These are phyloP conservation scores for Hansenula sp. DNA, from an alignment of 1,139 yeast genomes.

Conservation along the genomic window DNA sequence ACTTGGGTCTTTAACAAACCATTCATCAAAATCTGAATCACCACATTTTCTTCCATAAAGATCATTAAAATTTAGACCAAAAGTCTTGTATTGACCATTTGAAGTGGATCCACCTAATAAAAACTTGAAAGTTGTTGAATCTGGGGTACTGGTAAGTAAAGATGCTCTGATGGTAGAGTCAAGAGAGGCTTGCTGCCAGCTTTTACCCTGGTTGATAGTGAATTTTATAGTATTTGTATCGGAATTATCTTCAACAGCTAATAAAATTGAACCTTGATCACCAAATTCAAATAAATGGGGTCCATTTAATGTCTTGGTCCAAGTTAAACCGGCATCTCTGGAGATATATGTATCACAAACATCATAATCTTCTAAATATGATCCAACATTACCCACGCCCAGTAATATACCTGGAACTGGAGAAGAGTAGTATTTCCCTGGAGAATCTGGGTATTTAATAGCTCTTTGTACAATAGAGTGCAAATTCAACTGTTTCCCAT, in stretches of 20 bases:
- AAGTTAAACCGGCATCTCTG: slow-evolving; percentile 71
- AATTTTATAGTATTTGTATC: slow-evolving; percentile 39
- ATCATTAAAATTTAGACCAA: slow-evolving; percentile 53
- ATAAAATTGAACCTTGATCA: slow-evolving; percentile 73
- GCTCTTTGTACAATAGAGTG: slow-evolving; percentile 19
- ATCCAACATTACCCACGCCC: slow-evolving; percentile 55
- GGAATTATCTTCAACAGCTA: slow-evolving; percentile 43
- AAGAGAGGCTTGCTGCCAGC: slow-evolving; percentile 54
- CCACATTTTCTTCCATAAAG: slow-evolving; percentile 54
- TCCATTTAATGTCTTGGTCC: slow-evolving; percentile 56
- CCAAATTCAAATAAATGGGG: slow-evolving; percentile 66
- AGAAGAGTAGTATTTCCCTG: slow-evolving; percentile 36
- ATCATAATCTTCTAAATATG: slow-evolving; percentile 26
- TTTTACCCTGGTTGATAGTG: slow-evolving; percentile 71
- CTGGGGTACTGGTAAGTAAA: slow-evolving; percentile 54
- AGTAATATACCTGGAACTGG: slow-evolving; percentile 73
- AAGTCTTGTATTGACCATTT: slow-evolving; percentile 16
- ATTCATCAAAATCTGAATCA: slow-evolving; percentile 58
- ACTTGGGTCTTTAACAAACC: slow-evolving; percentile 47
- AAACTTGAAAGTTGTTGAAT: slow-evolving; percentile 66
- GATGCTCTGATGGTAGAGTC: slow-evolving; percentile 43
- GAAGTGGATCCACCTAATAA: slow-evolving; percentile 45
- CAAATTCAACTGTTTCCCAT: slow-evolving; percentile 27
- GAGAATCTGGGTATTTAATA: slow-evolving; percentile 10
- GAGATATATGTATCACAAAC: slow-evolving; percentile 55